Evolutionary conservation across 345 rosid species (phyloP).

Genomic region (Eucalyptus marginata): DNA sequence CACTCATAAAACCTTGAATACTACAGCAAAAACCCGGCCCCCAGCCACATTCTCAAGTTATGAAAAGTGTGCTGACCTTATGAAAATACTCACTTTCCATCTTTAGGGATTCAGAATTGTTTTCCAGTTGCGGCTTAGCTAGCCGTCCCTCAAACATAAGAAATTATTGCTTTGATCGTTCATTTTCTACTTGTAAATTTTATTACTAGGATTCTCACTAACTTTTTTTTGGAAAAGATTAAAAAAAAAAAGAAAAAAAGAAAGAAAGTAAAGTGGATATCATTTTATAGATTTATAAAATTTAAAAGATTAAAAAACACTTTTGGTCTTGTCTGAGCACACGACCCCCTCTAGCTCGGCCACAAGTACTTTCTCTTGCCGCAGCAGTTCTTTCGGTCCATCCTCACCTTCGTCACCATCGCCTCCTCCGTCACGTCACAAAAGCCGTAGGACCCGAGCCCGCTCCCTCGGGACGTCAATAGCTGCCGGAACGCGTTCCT

Average conservation of each 20-base stretch:
- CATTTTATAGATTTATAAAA: no score
- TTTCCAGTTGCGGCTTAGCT: no score
- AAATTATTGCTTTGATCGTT: no score
- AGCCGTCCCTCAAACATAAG: no score
- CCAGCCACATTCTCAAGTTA: not conserved
- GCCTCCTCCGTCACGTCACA: conserved; percentile 27
- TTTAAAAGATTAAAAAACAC: no score
- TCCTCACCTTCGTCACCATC: conserved; percentile 51
- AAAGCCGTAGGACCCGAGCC: not conserved
- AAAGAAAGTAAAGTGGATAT: no score
- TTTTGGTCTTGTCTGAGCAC: conserved; percentile 19
- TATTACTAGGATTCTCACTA: no score
- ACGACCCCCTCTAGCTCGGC: conserved; percentile 64
- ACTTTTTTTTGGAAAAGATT: no score
- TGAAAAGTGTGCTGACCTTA: not conserved
- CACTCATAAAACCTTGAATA: not conserved
- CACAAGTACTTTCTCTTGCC: conserved; percentile 72
- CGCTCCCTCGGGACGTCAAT: not conserved
- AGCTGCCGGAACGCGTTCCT: not conserved
- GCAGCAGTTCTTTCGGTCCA: conserved; percentile 37
- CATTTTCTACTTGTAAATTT: no score
- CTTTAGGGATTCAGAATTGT: not conserved
- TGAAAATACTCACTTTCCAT: not conserved
- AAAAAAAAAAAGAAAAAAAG: no score
- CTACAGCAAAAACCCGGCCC: not conserved